phyloP scores from a whole-genome alignment of 352 stramenopile genomes.

The Globisporangium cederbergense region DNA sequence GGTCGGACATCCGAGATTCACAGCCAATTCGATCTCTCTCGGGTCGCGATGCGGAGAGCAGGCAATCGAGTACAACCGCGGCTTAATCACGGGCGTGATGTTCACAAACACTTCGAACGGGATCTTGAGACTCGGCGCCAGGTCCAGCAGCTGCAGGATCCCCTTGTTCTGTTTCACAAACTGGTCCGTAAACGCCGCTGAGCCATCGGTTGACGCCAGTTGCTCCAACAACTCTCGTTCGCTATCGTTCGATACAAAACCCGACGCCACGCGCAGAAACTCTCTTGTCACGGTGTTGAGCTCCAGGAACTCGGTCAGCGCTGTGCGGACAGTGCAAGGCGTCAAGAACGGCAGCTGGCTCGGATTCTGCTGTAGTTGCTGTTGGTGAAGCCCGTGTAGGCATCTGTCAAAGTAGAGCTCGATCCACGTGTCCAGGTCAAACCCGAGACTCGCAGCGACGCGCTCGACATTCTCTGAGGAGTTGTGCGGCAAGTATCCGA shows the following conservation, averaged over 20 bases:
- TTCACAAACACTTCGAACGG: constrained; percentile 79
- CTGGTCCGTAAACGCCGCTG: constrained; percentile 72
- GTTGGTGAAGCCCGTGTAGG: not conserved
- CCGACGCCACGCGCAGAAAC: constrained; percentile 44
- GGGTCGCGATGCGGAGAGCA: constrained; percentile 73
- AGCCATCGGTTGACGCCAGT: constrained; percentile 62
- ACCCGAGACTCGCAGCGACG: constrained; percentile 64
- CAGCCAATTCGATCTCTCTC: constrained; percentile 82
- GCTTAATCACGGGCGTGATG: constrained; percentile 82
- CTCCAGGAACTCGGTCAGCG: constrained; percentile 90
- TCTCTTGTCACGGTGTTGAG: constrained; percentile 69
- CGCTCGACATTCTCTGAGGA: constrained; percentile 48
- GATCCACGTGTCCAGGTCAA: constrained; percentile 84
- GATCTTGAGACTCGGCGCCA: constrained; percentile 43
- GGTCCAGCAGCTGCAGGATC: constrained; percentile 74
- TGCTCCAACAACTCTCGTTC: constrained; percentile 45
- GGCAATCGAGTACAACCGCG: constrained; percentile 93
- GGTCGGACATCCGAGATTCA: constrained; percentile 78
- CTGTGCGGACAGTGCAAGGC: constrained; percentile 85
- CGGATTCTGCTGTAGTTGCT: constrained; percentile 13
- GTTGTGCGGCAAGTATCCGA: constrained; percentile 84
- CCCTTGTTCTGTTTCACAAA: constrained; percentile 73
- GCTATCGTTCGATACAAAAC: constrained; percentile 35
- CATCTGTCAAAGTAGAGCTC: constrained; percentile 36
- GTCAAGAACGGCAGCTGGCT: constrained; percentile 84